phyloP scores from a whole-genome alignment of 2,329 filamentous ascomycete species.

The Helotiales sp. region DNA sequence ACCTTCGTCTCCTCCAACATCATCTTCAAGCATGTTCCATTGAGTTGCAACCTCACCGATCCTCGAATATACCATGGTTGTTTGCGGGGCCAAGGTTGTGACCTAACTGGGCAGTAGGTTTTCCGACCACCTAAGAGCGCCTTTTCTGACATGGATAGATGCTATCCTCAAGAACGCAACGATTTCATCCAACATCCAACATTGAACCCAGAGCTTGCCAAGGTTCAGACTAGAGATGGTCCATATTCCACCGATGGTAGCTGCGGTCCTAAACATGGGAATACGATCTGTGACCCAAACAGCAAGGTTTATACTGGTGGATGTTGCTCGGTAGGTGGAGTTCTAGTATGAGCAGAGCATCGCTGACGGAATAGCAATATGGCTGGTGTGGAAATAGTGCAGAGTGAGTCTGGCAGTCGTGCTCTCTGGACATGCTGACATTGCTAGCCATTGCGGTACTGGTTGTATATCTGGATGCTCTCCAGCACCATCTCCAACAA shows the following conservation, averaged over 20 bases:
- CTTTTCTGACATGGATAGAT: constrained; percentile 33
- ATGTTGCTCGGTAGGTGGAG: constrained; percentile 48
- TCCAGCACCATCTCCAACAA: constrained; percentile 15
- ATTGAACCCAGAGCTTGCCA: constrained; percentile 15
- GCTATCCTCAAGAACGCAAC: constrained; percentile 27
- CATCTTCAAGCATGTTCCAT: constrained; percentile 52
- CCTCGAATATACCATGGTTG: constrained; percentile 41
- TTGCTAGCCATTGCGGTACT: constrained; percentile 41
- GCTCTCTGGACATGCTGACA: constrained; percentile 7
- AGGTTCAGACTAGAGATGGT: constrained; percentile 43
- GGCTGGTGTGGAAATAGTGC: constrained; percentile 50
- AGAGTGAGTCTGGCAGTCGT: constrained; percentile 31
- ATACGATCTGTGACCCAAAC: constrained; percentile 47
- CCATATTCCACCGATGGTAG: constrained; percentile 45
- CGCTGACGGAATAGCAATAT: constrained; percentile 33
- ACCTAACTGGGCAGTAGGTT: constrained; percentile 35
- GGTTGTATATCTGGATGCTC: constrained; percentile 50
- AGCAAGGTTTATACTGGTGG: constrained; percentile 51
- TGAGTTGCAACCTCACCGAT: constrained; percentile 47
- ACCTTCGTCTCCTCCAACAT: constrained; percentile 52
- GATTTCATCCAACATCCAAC: constrained; percentile 24
- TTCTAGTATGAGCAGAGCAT: neutral
- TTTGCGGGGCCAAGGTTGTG: constrained; percentile 41
- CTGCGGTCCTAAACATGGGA: constrained; percentile 43
- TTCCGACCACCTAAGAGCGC: neutral